Conservation (phyloP, 768 basidiomycete genomes). For the Xerocomellus amylosporus region DNA sequence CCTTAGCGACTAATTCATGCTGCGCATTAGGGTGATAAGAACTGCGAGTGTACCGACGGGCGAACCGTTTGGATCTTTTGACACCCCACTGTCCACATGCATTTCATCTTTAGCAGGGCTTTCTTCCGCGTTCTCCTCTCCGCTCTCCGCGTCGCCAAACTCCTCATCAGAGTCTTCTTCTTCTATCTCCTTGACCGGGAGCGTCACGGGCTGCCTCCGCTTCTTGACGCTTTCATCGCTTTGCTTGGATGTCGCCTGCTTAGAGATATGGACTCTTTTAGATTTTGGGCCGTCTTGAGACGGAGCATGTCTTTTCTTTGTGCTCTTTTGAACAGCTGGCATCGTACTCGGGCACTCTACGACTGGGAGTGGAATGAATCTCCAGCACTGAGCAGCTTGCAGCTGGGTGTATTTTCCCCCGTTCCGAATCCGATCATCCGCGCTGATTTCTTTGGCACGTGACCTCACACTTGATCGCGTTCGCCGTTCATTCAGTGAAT, state of each 20-base stretch:
- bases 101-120: constrained; percentile 31
- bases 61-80: constrained; percentile 61
- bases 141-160: constrained; percentile 35
- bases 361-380: neutral
- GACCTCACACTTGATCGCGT: constrained; percentile 4
- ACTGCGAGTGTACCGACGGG: constrained; percentile 11
- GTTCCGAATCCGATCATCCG: too few relatives aligned
- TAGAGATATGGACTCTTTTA: constrained; percentile 54
- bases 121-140: constrained; percentile 20
- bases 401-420: neutral
- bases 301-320: constrained; percentile 50
- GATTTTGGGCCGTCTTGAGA: constrained; percentile 46
- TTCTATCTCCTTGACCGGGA: constrained; percentile 29
- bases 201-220: constrained; percentile 62
- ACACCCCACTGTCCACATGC: constrained; percentile 25
- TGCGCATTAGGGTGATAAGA: constrained; percentile 6
- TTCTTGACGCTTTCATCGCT: constrained; percentile 43
- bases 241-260: constrained; percentile 20
- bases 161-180: constrained; percentile 39
- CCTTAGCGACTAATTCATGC: constrained; percentile 48
- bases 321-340: constrained; percentile 40
- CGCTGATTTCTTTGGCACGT: constrained; percentile 17
- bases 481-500: too few relatives aligned
- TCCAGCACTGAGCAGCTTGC: neutral
- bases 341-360: constrained; percentile 26